phyloP scores from a whole-genome alignment of 441 rosid genomes.

The Metrosideros polymorpha region DNA sequence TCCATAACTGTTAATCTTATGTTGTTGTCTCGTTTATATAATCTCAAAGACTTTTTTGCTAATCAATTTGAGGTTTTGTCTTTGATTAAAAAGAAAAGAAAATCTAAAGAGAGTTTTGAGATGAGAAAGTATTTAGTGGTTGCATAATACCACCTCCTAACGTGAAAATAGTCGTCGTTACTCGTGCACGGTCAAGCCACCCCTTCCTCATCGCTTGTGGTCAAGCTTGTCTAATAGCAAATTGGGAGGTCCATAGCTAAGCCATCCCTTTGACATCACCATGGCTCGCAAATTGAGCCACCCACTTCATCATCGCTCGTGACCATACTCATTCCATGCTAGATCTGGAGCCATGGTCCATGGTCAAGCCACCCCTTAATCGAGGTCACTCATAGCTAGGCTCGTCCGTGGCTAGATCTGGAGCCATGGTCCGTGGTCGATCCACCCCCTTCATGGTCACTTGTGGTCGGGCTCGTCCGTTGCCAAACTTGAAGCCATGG shows the following conservation, averaged over 20 bases:
- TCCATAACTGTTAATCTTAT: not conserved
- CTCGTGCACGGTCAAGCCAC: not conserved
- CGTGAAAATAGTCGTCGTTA: not conserved
- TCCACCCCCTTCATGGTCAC: not conserved
- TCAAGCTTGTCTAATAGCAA: rapidly evolving
- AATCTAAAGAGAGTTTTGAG: too few species aligned
- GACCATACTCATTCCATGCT: not conserved
- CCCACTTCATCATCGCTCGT: not conserved
- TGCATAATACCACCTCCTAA: not conserved
- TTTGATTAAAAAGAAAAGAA: too few species aligned
- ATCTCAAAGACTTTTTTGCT: not conserved
- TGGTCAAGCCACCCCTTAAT: not conserved
- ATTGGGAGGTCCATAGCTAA: not conserved
- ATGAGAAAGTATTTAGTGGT: not conserved
- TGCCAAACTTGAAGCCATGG: not conserved
- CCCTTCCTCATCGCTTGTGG: not conserved
- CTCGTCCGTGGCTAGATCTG: not conserved
- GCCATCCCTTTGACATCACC: rapidly evolving
- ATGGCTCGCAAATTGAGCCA: not conserved
- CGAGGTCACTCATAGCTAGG: rapidly evolving
- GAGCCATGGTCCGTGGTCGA: not conserved
- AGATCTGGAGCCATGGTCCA: not conserved
- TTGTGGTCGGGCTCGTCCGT: not conserved
- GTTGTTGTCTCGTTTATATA: not conserved
- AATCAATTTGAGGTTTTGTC: not conserved